Conservation (phyloP, 179 eudicot species). For the Vitellaria paradoxa region DNA sequence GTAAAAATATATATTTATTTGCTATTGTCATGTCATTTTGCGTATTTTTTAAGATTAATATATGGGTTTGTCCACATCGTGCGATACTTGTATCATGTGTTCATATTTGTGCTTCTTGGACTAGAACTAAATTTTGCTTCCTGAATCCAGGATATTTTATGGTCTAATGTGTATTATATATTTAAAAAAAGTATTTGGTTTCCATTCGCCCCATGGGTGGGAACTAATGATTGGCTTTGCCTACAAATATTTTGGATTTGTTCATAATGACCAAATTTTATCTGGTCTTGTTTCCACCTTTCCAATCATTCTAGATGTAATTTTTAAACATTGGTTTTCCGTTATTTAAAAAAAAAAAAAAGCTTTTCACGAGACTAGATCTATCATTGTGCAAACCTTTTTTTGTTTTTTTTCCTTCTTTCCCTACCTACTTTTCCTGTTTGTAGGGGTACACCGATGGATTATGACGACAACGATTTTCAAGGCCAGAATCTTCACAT, state of each 20-base stretch:
- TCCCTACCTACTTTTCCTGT: not conserved
- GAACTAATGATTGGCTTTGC: constrained; percentile 1
- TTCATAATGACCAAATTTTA: not conserved
- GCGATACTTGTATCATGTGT: no score
- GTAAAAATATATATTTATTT: no score
- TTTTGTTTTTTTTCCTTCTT: constrained; percentile 4
- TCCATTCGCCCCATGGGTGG: not conserved
- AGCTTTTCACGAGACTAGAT: no score
- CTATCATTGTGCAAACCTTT: not conserved
- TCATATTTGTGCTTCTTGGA: no score
- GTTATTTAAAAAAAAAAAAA: no score
- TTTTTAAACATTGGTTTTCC: not conserved
- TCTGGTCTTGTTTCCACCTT: constrained; percentile 2
- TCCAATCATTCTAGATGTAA: not conserved
- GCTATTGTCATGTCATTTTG: no score
- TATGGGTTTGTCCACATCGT: no score
- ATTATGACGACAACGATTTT: constrained; percentile 85
- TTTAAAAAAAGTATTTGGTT: no score
- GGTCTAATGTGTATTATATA: no score
- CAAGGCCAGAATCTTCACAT: constrained; percentile 72
- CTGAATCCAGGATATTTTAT: no score
- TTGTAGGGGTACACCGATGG: constrained; percentile 79
- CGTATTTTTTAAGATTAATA: no score
- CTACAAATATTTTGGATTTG: not conserved
- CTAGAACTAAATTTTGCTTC: no score